Percentiles rank a stretch among this genome's conserved stretches.
These are phyloP conservation scores for Rhodotorula toruloides DNA, from an alignment of 768 basidiomycete genomes.

Conservation along the genomic window DNA sequence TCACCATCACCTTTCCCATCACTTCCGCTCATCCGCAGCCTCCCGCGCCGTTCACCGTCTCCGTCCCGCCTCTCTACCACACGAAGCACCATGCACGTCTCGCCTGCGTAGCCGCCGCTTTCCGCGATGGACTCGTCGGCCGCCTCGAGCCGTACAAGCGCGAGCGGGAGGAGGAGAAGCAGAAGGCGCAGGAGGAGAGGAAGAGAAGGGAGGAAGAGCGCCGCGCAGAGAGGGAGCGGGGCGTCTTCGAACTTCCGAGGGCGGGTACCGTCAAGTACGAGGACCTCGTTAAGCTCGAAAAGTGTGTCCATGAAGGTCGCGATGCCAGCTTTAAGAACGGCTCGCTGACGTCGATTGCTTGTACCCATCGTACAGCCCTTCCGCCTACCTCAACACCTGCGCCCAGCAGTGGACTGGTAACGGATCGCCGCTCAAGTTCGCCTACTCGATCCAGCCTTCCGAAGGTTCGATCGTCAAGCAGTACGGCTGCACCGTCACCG, in stretches of 20 bases:
- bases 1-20: neutral
- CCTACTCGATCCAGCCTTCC: neutral
- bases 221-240: no score
- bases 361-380: neutral
- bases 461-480: neutral
- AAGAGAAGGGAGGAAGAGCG: no score
- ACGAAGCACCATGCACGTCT: neutral
- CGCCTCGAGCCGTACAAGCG: no score
- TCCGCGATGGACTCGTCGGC: neutral
- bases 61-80: neutral
- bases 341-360: no score
- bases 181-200: neutral
- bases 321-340: no score
- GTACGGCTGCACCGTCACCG: slow-evolving; percentile 6
- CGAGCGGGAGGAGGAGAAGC: neutral
- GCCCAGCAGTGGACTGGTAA: slow-evolving; percentile 12
- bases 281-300: slow-evolving; percentile 2
- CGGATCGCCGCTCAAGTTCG: slow-evolving; percentile 14
- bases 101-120: neutral
- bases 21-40: neutral
- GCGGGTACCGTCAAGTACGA: slow-evolving; percentile 7
- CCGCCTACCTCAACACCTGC: slow-evolving; percentile 18
- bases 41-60: neutral
- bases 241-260: no score
- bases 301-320: neutral